These are phyloP conservation scores for Scutellaria galericulata DNA, from an alignment of 257 asterid species.

Conservation along the genomic window DNA sequence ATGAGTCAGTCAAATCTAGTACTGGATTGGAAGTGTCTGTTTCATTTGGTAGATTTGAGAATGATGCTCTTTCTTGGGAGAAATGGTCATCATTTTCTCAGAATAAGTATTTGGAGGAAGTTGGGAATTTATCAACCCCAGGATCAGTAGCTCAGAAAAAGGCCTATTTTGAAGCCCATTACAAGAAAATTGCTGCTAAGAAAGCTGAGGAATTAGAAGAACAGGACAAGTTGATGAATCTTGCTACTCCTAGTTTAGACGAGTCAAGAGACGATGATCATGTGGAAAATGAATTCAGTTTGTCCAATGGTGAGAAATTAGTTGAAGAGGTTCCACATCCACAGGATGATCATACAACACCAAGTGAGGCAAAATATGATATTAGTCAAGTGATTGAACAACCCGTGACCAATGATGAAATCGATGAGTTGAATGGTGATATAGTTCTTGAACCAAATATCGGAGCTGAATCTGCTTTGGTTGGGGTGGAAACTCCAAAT, in stretches of 20 bases:
- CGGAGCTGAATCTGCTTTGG: slow-evolving; percentile 37
- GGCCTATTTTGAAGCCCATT: slow-evolving; percentile 95
- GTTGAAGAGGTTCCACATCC: slow-evolving; percentile 39
- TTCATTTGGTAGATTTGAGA: slow-evolving; percentile 89
- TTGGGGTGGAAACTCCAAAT: slow-evolving; percentile 32
- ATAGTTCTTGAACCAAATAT: slow-evolving; percentile 37
- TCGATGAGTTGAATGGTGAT: slow-evolving; percentile 38
- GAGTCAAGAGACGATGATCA: slow-evolving; percentile 40
- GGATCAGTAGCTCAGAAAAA: slow-evolving; percentile 94
- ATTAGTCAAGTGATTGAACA: slow-evolving; percentile 18
- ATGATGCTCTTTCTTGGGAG: slow-evolving; percentile 89
- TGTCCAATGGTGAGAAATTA: slow-evolving; percentile 37
- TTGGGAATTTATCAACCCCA: slow-evolving; percentile 77
- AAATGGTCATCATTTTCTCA: slow-evolving; percentile 93
- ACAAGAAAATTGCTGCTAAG: slow-evolving; percentile 77
- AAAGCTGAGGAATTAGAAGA: slow-evolving; percentile 73
- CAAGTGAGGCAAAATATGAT: slow-evolving; percentile 33
- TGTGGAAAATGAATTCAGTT: slow-evolving; percentile 22
- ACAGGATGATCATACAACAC: slow-evolving; percentile 12
- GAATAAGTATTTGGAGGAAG: slow-evolving; percentile 90
- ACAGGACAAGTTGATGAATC: slow-evolving; percentile 49
- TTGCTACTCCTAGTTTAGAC: slow-evolving; percentile 33
- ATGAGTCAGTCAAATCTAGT: slow-evolving; percentile 54
- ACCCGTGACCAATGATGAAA: not conserved
- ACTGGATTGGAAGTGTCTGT: slow-evolving; percentile 76